Conservation (phyloP, 1,139 yeast genomes). For the Pneumocystis oryctolagi region DNA sequence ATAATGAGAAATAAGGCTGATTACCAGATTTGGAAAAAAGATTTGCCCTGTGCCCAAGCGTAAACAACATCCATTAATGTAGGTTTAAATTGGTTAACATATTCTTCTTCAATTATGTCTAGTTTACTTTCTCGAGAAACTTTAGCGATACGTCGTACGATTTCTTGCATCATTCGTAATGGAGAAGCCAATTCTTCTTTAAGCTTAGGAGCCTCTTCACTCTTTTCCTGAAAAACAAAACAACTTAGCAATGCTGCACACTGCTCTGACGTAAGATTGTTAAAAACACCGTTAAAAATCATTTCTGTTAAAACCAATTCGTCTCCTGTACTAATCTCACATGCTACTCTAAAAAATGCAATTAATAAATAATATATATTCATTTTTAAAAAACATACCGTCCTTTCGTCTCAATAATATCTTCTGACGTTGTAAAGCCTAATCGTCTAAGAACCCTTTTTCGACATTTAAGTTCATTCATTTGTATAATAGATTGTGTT, state of each 20-base stretch:
- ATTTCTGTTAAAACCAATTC: conserved; percentile 78
- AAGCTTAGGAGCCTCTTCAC: conserved; percentile 61
- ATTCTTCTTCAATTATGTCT: conserved; percentile 79
- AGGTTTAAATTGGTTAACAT: conserved; percentile 76
- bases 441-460: conserved; percentile 72
- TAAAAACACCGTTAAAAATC: conserved; percentile 88
- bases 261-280: conserved; percentile 72
- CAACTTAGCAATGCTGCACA: conserved; percentile 85
- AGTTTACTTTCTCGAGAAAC: conserved; percentile 78
- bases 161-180: conserved; percentile 66
- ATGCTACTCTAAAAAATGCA: conserved; percentile 47
- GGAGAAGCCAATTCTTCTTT: conserved; percentile 86
- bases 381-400: conserved; percentile 14
- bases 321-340: conserved; percentile 93
- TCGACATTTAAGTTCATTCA: conserved; percentile 84
- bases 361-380: not conserved
- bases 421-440: conserved; percentile 66
- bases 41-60: conserved; percentile 94
- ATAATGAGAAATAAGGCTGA: not conserved
- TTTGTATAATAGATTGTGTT: conserved; percentile 80
- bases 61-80: conserved; percentile 93
- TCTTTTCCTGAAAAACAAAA: conserved; percentile 92
- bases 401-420: conserved; percentile 85
- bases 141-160: conserved; percentile 82
- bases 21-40: conserved; percentile 77